Evolutionary conservation across 768 basidiomycete species (phyloP).

Genomic region (Polyporus arcularius): DNA sequence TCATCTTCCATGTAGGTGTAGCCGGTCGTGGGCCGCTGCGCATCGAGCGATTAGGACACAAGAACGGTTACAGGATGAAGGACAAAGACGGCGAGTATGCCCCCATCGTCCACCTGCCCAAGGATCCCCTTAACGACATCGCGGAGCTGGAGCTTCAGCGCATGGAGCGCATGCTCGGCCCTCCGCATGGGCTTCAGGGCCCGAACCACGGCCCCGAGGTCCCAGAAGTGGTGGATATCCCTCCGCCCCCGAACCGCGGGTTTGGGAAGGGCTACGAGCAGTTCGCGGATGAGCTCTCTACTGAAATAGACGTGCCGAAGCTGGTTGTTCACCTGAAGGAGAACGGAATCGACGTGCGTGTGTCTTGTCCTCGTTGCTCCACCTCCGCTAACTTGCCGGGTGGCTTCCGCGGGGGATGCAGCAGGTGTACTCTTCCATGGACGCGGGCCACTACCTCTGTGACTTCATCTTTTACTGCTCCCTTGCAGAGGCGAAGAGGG

Average conservation of each 20-base stretch:
- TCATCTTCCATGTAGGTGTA: conserved; percentile 71
- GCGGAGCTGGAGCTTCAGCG: conserved; percentile 41
- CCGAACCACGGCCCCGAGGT: conserved; percentile 8
- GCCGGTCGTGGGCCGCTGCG: conserved; percentile 63
- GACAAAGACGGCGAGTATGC: conserved; percentile 62
- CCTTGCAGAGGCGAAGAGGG: conserved; percentile 63
- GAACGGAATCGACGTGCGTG: conserved; percentile 47
- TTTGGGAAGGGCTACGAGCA: conserved; percentile 48
- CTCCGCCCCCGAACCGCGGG: conserved; percentile 27
- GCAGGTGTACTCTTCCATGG: conserved; percentile 73
- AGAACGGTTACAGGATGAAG: conserved; percentile 68
- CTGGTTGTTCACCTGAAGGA: conserved; percentile 57
- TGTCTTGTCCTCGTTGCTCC: not conserved
- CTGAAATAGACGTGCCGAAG: conserved; percentile 61
- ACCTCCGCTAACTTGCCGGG: not conserved
- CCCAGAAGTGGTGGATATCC: conserved; percentile 17
- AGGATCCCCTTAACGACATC: conserved; percentile 42
- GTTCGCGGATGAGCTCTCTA: conserved; percentile 56
- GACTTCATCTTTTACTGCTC: conserved; percentile 81
- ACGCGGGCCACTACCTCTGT: conserved; percentile 75
- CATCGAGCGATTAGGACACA: conserved; percentile 65
- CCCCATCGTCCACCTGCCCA: conserved; percentile 37
- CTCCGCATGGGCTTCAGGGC: conserved; percentile 4
- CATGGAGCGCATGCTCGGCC: conserved; percentile 33
- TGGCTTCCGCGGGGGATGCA: conserved; percentile 27